Percentiles rank a stretch among this genome's conserved stretches.
These are phyloP conservation scores for Geranium brycei DNA, from an alignment of 345 rosid genomes.

Conservation along the genomic window DNA sequence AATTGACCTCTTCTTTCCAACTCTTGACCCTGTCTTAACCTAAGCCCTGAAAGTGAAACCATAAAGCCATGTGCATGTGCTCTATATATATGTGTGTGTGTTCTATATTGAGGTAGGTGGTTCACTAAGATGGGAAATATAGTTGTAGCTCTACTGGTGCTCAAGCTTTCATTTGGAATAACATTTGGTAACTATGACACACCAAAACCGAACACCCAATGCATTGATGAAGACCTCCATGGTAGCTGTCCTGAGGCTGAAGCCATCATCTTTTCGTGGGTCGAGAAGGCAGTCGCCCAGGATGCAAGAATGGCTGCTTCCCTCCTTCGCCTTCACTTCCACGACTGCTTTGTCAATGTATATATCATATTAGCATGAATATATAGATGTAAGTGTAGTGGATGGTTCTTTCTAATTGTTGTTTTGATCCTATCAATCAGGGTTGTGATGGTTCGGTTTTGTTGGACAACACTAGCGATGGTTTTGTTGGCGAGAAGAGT, in stretches of 20 bases:
- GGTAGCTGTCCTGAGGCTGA: conserved; percentile 60
- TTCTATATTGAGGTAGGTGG: no score
- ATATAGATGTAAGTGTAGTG: neutral
- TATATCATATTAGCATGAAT: neutral
- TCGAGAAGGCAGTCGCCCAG: conserved; percentile 37
- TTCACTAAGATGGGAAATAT: no score
- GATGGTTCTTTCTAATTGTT: neutral
- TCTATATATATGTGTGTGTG: no score
- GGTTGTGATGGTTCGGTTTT: conserved; percentile 81
- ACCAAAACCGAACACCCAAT: no score
- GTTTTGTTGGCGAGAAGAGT: conserved; percentile 60
- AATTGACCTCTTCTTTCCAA: no score
- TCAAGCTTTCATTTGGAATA: no score
- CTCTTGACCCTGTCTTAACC: no score
- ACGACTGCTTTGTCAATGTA: conserved; percentile 73
- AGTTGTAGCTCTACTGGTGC: no score
- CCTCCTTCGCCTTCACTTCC: conserved; percentile 68
- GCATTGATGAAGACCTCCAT: neutral
- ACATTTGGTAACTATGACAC: no score
- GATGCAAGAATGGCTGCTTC: conserved; percentile 77
- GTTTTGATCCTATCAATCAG: conserved; percentile 13
- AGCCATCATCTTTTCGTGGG: conserved; percentile 46
- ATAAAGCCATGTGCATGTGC: no score
- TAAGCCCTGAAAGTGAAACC: no score
- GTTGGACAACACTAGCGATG: conserved; percentile 44